phyloP scores from a whole-genome alignment of 192 early-diverging fungal species.

The Backusella macrospora region DNA sequence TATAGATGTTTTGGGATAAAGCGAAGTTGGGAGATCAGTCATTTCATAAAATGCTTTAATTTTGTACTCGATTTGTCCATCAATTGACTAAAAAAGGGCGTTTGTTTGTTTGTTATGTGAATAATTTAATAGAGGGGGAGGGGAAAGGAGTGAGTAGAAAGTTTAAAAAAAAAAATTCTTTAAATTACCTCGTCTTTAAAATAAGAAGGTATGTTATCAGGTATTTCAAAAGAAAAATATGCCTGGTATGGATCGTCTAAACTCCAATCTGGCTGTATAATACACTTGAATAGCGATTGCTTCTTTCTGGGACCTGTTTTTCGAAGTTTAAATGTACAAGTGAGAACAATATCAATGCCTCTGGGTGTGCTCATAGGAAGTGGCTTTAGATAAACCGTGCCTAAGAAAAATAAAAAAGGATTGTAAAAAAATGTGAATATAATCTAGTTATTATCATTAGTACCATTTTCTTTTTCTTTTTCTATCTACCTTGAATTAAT shows the following conservation, averaged over 20 bases:
- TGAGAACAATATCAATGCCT: conserved; percentile 7
- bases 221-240: conserved; percentile 13
- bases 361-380: neutral
- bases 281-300: conserved; percentile 2
- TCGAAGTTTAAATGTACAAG: conserved; percentile 1
- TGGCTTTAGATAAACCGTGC: neutral
- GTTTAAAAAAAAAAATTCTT: neutral
- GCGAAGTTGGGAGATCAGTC: neutral
- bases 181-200: neutral
- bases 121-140: neutral
- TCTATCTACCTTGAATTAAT: neutral
- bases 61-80: conserved; percentile 16
- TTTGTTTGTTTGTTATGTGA: neutral
- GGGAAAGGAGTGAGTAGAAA: neutral
- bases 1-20: conserved; percentile 17
- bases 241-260: neutral
- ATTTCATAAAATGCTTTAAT: conserved; percentile 17
- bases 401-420: neutral
- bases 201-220: neutral
- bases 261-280: neutral
- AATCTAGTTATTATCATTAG: neutral
- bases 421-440: neutral
- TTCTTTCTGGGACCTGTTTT: conserved; percentile 5
- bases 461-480: neutral
- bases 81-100: conserved; percentile 2